Base-by-base conservation (phyloP, 345 rosid species). In the Pistacia integerrima region DNA sequence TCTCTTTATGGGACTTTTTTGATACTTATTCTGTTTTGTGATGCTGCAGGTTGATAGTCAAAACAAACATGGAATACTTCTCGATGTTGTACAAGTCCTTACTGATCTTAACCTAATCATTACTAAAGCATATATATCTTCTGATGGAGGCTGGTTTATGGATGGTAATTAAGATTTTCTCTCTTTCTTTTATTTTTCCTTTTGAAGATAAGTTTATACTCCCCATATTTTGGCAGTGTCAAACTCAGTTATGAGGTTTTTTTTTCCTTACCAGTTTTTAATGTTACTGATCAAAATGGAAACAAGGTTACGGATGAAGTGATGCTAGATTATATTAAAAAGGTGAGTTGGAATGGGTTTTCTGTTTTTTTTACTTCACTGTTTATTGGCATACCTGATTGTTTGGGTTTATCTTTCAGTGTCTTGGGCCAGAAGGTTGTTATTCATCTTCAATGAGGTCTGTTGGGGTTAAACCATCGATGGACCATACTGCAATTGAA, bases 81-180 rank as follows among this genome's bases (percentile, higher is more conserved):
- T 96, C 77, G 97, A 96, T 77, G 98, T 96, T 77, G 98, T 96
- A 8, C 99, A 93, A 82, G 84, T 93, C 76, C 94, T 96, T 67
- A 89, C 97, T 78, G 99, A 96, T 86, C 94, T 92, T 74, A 89
- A 93, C 83, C 97, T 96, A 46, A 86, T 86, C 80, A 84, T 96
- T 55, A 78, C 85, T 33, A 96, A 96, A 79, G 98, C 98, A 59
- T 93, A 96, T 82, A 93, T 96, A 36, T 92, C 97, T 46, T 93
- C 99, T 80, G 99, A 96, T 86, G 94, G 97, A 64, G 92, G 92
- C 70, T 96, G 99, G 99, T 91, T 96, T 81, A 96, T 96, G 99
- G 99, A 96, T 84, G 99, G 99, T 93, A 81, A 77, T 54, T 4
- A 57, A 60, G 11, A 20, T 17, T 74, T 70, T 25, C 36, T 38